phyloP scores from a whole-genome alignment of 2,329 filamentous ascomycete species.

The Diaporthe australafricana region DNA sequence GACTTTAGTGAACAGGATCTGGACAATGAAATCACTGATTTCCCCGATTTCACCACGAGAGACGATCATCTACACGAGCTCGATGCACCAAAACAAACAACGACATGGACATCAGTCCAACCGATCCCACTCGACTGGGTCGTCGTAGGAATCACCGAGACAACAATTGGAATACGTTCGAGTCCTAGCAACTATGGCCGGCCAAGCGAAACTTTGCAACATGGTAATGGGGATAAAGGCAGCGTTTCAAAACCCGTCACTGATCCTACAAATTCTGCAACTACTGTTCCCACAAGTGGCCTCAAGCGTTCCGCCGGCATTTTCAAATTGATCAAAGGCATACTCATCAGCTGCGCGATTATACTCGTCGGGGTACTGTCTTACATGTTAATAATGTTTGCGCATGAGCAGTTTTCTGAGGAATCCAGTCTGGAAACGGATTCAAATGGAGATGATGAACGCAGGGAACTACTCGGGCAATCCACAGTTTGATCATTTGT shows the following conservation, averaged over 20 bases:
- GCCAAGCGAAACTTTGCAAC: not conserved
- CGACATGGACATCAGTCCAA: not conserved
- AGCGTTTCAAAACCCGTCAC: not conserved
- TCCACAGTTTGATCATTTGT: not conserved
- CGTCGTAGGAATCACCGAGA: not conserved
- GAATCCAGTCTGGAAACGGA: not conserved
- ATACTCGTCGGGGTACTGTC: not conserved
- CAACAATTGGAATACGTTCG: not conserved
- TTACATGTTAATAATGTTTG: not conserved
- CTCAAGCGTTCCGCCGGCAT: not conserved
- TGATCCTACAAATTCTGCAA: no score
- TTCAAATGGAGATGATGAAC: not conserved
- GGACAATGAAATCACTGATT: no score
- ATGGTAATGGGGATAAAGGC: not conserved
- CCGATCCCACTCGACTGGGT: not conserved
- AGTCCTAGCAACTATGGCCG: not conserved
- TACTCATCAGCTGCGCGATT: not conserved
- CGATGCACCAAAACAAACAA: no score
- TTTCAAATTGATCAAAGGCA: not conserved
- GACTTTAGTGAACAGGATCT: fast-evolving
- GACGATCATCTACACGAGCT: no score
- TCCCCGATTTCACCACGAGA: no score
- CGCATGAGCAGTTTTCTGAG: not conserved
- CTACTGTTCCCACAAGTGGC: not conserved
- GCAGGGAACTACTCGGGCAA: not conserved